These are phyloP conservation scores for Pulveroboletus frians DNA, from an alignment of 768 basidiomycete genomes.

Conservation along the genomic window DNA sequence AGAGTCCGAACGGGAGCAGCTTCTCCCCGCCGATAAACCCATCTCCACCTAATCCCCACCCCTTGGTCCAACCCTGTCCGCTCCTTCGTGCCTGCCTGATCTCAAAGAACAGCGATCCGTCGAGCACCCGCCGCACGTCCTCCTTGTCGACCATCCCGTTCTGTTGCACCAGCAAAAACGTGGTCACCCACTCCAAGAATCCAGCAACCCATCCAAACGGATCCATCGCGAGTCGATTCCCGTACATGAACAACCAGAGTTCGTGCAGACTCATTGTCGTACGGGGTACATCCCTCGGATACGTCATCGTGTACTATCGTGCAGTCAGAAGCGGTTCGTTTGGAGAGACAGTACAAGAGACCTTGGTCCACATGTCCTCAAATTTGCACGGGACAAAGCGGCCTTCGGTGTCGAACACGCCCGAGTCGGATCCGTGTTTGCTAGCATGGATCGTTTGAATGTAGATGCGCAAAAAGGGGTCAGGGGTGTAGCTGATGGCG, in stretches of 20 bases:
- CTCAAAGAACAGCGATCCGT: conserved; percentile 37
- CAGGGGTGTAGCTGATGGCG: conserved; percentile 29
- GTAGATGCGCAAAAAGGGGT: conserved; percentile 39
- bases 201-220: conserved; percentile 34
- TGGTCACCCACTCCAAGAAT: conserved; percentile 36
- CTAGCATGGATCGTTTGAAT: conserved; percentile 31
- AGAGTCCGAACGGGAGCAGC: conserved; percentile 27
- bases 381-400: conserved; percentile 39
- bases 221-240: conserved; percentile 33
- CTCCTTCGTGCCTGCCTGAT: conserved; percentile 21
- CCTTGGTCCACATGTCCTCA: conserved; percentile 41
- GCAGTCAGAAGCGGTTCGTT: background rate
- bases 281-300: conserved; percentile 5
- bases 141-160: conserved; percentile 39
- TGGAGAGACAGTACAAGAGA: conserved; percentile 5
- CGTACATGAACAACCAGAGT: conserved; percentile 29
- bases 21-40: conserved; percentile 30
- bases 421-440: conserved; percentile 43
- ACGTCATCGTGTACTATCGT: conserved; percentile 14
- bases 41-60: conserved; percentile 28
- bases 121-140: conserved; percentile 38
- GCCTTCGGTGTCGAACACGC: conserved; percentile 38
- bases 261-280: conserved; percentile 27
- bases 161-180: conserved; percentile 37
- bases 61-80: conserved; percentile 25